Percentiles rank a stretch among this genome's conserved stretches.
These are phyloP conservation scores for Hypoxylon sp. DNA, from an alignment of 2,329 filamentous ascomycete genomes.

Conservation along the genomic window DNA sequence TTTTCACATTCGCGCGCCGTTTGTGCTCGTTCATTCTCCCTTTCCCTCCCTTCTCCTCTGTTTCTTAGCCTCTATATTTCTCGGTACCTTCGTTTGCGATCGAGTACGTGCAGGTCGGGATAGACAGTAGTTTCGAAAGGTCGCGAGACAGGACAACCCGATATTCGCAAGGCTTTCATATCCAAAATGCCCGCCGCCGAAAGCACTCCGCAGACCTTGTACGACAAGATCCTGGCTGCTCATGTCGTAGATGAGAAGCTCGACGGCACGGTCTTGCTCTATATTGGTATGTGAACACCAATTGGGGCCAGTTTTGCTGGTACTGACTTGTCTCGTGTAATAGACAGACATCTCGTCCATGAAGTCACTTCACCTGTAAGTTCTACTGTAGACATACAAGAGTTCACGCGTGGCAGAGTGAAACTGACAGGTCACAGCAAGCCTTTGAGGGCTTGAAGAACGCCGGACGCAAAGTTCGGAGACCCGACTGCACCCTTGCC, in stretches of 20 bases:
- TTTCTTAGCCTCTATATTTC: slow-evolving; percentile 2
- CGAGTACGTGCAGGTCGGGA: slow-evolving; percentile 1
- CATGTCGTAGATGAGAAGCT: slow-evolving; percentile 96
- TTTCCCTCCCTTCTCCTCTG: neutral
- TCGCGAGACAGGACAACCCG: slow-evolving; percentile 21
- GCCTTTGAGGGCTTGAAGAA: slow-evolving; percentile 96
- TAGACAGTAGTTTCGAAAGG: slow-evolving; percentile 9
- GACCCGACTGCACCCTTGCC: slow-evolving; percentile 95
- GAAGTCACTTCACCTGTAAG: slow-evolving; percentile 96
- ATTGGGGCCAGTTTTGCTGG: slow-evolving; percentile 7
- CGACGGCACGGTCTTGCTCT: slow-evolving; percentile 91
- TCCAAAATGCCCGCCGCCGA: slow-evolving; percentile 74
- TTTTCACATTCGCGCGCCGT: slow-evolving; percentile 10
- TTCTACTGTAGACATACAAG: slow-evolving; percentile 26
- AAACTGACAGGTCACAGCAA: slow-evolving; percentile 69
- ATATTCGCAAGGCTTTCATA: slow-evolving; percentile 16
- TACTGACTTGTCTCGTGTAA: slow-evolving; percentile 35
- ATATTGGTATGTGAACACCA: slow-evolving; percentile 77
- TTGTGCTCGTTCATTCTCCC: slow-evolving; percentile 5
- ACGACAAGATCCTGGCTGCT: slow-evolving; percentile 96
- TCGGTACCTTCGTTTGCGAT: neutral
- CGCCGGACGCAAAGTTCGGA: slow-evolving; percentile 85
- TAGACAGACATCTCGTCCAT: slow-evolving; percentile 95
- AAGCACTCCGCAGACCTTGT: slow-evolving; percentile 79
- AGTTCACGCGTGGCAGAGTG: neutral